These are phyloP conservation scores for Fragaria iinumae DNA, from an alignment of 306 rosid species.

Conservation along the genomic window DNA sequence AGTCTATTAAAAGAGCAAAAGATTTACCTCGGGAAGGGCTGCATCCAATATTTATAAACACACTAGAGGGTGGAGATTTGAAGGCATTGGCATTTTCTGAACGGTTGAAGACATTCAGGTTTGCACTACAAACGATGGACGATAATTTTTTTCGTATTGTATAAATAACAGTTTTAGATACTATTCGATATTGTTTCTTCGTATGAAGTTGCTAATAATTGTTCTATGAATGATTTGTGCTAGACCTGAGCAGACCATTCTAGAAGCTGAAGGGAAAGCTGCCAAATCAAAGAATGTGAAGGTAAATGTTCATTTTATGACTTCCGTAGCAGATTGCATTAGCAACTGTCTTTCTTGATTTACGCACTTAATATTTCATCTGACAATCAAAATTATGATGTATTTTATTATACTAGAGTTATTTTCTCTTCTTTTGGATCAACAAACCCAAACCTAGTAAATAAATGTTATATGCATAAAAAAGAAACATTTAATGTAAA, in stretches of 20 bases:
- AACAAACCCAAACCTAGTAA: not conserved
- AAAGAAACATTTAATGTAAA: not conserved
- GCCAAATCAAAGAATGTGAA: slow-evolving; percentile 63
- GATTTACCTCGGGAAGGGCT: slow-evolving; percentile 74
- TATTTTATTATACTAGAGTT: not conserved
- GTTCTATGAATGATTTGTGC: slow-evolving; percentile 27
- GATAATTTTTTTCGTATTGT: not conserved
- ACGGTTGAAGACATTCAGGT: slow-evolving; percentile 88
- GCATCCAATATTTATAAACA: slow-evolving; percentile 80
- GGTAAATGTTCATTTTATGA: slow-evolving; percentile 34
- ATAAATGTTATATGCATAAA: not conserved
- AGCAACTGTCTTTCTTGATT: not conserved
- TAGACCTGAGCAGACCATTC: slow-evolving; percentile 90
- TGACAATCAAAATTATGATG: not conserved
- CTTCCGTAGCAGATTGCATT: not conserved
- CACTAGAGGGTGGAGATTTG: slow-evolving; percentile 78
- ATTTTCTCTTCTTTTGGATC: not conserved
- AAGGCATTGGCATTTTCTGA: slow-evolving; percentile 97
- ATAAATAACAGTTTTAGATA: not conserved
- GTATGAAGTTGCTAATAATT: slow-evolving; percentile 8
- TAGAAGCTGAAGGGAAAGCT: slow-evolving; percentile 94
- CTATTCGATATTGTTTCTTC: not conserved
- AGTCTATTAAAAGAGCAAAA: slow-evolving; percentile 79
- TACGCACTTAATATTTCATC: not conserved
- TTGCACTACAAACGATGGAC: slow-evolving; percentile 21